Conservation (phyloP, 2,329 filamentous ascomycete species). For the Gremmenia infestans region DNA sequence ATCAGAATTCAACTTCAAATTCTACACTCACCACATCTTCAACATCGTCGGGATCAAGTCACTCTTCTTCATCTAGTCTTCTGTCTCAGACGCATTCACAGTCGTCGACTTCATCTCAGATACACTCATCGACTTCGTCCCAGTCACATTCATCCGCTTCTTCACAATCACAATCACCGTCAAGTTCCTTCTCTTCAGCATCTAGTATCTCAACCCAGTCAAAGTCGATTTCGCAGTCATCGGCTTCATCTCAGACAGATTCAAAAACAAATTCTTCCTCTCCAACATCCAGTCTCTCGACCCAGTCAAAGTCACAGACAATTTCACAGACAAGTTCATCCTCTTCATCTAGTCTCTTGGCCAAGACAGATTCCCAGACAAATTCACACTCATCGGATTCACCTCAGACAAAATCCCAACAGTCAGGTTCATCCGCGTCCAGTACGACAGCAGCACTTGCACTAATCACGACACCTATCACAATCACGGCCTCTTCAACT, state of each 20-base stretch:
- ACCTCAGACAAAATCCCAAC: background rate
- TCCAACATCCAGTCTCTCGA: too few relatives aligned
- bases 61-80: slow-evolving; percentile 3
- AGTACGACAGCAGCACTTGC: background rate
- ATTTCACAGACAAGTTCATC: too few relatives aligned
- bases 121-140: too few relatives aligned
- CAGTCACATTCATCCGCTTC: too few relatives aligned
- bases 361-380: too few relatives aligned
- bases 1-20: background rate
- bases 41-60: background rate
- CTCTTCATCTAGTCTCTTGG: too few relatives aligned
- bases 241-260: too few relatives aligned
- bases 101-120: background rate
- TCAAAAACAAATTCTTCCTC: too few relatives aligned
- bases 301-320: too few relatives aligned
- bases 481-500: background rate
- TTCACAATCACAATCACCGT: too few relatives aligned
- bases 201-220: too few relatives aligned
- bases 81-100: background rate
- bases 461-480: background rate
- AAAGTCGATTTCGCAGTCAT: background rate
- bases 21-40: background rate
- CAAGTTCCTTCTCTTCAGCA: too few relatives aligned
- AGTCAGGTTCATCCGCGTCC: background rate
- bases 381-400: background rate